phyloP scores from a whole-genome alignment of 805 yeast genomes.

The Candida krabiensis region DNA sequence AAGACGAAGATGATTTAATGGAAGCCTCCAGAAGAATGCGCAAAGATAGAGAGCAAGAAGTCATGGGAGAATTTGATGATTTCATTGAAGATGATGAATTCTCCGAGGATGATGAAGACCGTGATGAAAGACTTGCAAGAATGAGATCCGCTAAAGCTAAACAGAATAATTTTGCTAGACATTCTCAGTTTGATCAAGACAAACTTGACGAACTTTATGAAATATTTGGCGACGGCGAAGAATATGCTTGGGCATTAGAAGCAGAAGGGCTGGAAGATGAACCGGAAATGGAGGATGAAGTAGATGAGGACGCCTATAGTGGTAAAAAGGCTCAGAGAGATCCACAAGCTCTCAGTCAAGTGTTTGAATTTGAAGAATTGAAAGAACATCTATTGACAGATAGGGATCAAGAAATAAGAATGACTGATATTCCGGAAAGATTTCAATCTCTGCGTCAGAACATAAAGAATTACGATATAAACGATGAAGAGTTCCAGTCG shows the following conservation, averaged over 20 bases:
- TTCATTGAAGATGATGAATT: conserved; percentile 97
- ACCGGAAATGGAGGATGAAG: conserved; percentile 34
- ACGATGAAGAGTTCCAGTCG: conserved; percentile 62
- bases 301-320: conserved; percentile 36
- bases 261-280: conserved; percentile 69
- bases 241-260: conserved; percentile 97
- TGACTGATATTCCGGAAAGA: conserved; percentile 89
- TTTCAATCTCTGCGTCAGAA: conserved; percentile 74
- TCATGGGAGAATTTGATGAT: conserved; percentile 87
- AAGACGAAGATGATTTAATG: conserved; percentile 31
- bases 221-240: conserved; percentile 95
- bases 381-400: conserved; percentile 89
- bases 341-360: conserved; percentile 72
- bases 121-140: conserved; percentile 41
- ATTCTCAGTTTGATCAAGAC: conserved; percentile 73
- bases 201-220: conserved; percentile 91
- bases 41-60: conserved; percentile 27
- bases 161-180: conserved; percentile 30
- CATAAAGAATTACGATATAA: conserved; percentile 66
- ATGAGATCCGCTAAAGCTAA: conserved; percentile 34
- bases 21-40: conserved; percentile 28
- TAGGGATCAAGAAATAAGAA: conserved; percentile 84
- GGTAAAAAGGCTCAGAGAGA: conserved; percentile 31
- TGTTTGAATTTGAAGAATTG: conserved; percentile 92
- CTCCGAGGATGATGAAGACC: conserved; percentile 81